Conservation (phyloP, 176 grass and related monocot genomes). For the maize (Zea mays) region Zm-B73-REFERENCE-NAM-5.0 NC_050104.1:20583001-20583500, state of each 20-base stretch:
- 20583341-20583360: background rate
- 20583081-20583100: background rate
- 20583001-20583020: constrained; percentile 10
- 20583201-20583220: constrained; percentile 13
- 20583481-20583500: constrained; percentile 8
- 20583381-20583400: constrained; percentile 9
- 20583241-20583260: constrained; percentile 9
- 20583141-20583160: constrained; percentile 97
- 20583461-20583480: background rate
- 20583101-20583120: constrained; percentile 47
- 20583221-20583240: constrained; percentile 1
- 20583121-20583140: constrained; percentile 94
- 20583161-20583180: constrained; percentile 79
- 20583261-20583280: background rate
- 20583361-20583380: constrained; percentile 3
- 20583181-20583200: constrained; percentile 53
- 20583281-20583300: constrained; percentile 12
- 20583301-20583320: constrained; percentile 29
- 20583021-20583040: background rate
- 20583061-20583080: background rate
- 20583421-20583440: constrained; percentile 15
- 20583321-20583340: background rate
- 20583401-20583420: constrained; percentile 22
- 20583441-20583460: background rate
- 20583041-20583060: background rate